Evolutionary conservation across 805 yeast genomes (phyloP).

Genomic region (Cyberlindnera sargentensis): DNA sequence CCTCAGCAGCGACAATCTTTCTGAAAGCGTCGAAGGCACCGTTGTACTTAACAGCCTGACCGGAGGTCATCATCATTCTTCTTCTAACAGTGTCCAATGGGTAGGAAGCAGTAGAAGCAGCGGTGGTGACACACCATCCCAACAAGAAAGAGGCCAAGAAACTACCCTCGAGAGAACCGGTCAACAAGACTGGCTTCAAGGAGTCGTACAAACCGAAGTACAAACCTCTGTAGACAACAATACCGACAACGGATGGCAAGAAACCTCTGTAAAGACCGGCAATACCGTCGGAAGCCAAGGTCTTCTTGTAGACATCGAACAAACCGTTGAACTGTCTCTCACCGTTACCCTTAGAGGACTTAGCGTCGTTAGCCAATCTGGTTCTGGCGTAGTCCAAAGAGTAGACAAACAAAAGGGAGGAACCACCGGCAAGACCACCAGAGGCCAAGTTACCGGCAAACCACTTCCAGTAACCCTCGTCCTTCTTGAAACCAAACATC

Average conservation of each 20-base stretch:
- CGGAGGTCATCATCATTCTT: constrained; percentile 99
- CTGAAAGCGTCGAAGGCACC: constrained; percentile 93
- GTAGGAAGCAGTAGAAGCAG: constrained; percentile 98
- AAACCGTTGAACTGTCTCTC: constrained; percentile 97
- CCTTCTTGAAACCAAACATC: constrained; percentile 95
- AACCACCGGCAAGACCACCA: constrained; percentile 98
- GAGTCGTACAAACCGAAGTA: constrained; percentile 98
- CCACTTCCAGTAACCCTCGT: constrained; percentile 88
- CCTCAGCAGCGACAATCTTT: constrained; percentile 93
- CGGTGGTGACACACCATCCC: constrained; percentile 98
- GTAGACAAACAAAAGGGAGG: constrained; percentile 88
- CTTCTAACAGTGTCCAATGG: constrained; percentile 99
- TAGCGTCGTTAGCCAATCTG: constrained; percentile 97
- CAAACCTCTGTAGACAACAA: constrained; percentile 97
- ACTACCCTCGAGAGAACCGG: constrained; percentile 90
- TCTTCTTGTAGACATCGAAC: constrained; percentile 93
- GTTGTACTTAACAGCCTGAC: constrained; percentile 94
- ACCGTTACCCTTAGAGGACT: constrained; percentile 72
- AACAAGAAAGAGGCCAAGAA: constrained; percentile 93
- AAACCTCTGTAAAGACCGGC: constrained; percentile 99
- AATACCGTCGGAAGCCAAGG: constrained; percentile 91
- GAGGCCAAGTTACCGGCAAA: constrained; percentile 98
- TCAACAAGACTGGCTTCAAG: constrained; percentile 88
- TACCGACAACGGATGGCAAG: constrained; percentile 97
- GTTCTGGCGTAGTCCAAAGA: constrained; percentile 98